phyloP scores from a whole-genome alignment of 345 rosid genomes.

The Lenwebbia sp. region DNA sequence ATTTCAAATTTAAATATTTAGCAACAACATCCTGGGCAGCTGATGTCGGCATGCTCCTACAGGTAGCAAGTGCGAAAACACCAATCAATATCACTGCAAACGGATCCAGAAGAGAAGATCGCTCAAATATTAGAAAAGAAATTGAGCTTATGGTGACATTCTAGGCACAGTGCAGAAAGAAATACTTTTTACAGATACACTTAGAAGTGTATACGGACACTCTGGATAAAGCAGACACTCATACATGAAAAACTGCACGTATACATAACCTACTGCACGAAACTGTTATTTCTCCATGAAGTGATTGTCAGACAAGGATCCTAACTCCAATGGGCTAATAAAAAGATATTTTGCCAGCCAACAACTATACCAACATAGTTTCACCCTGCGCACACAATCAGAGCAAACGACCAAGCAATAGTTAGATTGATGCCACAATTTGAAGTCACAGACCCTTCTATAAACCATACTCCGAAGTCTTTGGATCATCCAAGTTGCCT shows the following conservation, averaged over 20 bases:
- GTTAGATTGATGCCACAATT: background rate
- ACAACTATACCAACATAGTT: background rate
- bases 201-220: background rate
- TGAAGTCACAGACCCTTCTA: background rate
- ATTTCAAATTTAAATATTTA: conserved; percentile 66
- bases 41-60: conserved; percentile 99
- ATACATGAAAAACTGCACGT: background rate
- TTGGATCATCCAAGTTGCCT: background rate
- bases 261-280: background rate
- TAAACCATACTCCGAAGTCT: background rate
- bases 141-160: background rate
- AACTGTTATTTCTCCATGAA: background rate
- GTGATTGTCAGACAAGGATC: background rate
- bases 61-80: conserved; percentile 3
- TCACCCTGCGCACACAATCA: background rate
- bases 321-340: background rate
- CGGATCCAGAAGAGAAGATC: background rate
- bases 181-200: background rate
- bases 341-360: background rate
- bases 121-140: background rate
- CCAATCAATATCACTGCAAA: background rate
- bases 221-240: background rate
- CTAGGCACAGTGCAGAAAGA: background rate
- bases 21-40: conserved; percentile 99
- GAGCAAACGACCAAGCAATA: background rate